phyloP scores from a whole-genome alignment of 345 rosid genomes.

The Microcos paniculata region DNA sequence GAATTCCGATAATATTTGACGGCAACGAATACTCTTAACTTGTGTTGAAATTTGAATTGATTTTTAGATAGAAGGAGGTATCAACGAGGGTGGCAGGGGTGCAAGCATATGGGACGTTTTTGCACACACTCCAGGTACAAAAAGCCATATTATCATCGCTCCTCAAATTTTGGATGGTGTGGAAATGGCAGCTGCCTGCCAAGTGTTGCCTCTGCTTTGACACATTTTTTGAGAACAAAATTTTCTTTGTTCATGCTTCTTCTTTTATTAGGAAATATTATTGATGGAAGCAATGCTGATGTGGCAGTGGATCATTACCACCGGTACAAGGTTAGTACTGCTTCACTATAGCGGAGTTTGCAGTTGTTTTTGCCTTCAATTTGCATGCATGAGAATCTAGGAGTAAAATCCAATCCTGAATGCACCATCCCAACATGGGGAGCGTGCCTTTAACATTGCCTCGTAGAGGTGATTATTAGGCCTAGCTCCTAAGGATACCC shows the following conservation, averaged over 20 bases:
- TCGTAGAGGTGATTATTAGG: no score
- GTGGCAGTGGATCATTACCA: slow-evolving; percentile 80
- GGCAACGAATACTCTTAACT: no score
- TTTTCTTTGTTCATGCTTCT: neutral
- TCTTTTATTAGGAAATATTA: slow-evolving; percentile 46
- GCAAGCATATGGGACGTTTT: slow-evolving; percentile 87
- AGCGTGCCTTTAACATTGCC: no score
- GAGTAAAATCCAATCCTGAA: no score
- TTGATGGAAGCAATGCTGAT: slow-evolving; percentile 75
- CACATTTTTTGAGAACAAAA: neutral
- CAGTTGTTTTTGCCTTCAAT: no score
- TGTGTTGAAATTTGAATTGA: neutral
- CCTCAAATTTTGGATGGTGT: neutral
- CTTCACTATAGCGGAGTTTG: no score
- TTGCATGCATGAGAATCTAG: no score
- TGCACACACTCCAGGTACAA: slow-evolving; percentile 56
- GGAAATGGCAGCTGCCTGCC: neutral
- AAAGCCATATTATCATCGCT: neutral
- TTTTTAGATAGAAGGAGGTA: slow-evolving; percentile 86
- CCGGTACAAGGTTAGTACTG: slow-evolving; percentile 60
- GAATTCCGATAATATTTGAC: no score
- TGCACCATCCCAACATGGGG: no score
- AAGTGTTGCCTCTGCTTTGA: no score
- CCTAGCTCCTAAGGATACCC: no score
- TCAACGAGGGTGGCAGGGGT: slow-evolving; percentile 74